Percentiles rank a stretch among this genome's conserved stretches.
phyloP scores from a whole-genome alignment of 306 rosid genomes.

The Sechiopsis laciniata region DNA sequence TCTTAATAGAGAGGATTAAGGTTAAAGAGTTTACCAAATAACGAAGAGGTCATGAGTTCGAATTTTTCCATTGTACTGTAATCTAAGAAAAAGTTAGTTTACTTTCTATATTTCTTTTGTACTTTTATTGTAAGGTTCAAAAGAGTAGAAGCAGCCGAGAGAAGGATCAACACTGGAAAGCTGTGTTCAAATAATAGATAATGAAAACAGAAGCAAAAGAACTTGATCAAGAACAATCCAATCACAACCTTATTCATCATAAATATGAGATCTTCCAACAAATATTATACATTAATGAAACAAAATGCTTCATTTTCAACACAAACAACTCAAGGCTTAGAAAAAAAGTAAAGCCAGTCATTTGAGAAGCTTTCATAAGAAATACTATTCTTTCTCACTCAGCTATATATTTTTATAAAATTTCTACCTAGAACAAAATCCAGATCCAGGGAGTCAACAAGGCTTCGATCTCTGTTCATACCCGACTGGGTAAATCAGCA shows the following conservation, averaged over 20 bases:
- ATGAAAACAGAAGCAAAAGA: too few species aligned
- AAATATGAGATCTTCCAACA: neutral
- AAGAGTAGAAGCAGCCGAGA: too few species aligned
- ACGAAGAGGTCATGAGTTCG: too few species aligned
- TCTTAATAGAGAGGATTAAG: too few species aligned
- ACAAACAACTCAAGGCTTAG: constrained; percentile 24
- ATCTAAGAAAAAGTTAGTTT: too few species aligned
- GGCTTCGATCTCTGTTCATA: constrained; percentile 45
- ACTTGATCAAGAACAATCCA: neutral
- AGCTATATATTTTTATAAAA: constrained; percentile 23
- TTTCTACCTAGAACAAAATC: constrained; percentile 22
- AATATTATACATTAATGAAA: neutral
- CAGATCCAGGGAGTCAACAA: constrained; percentile 42
- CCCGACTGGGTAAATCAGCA: constrained; percentile 55
- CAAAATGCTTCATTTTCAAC: constrained; percentile 15
- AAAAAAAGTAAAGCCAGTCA: constrained; percentile 35
- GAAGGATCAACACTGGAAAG: too few species aligned
- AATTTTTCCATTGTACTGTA: too few species aligned
- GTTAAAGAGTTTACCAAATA: too few species aligned
- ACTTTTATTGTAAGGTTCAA: too few species aligned
- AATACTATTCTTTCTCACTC: neutral
- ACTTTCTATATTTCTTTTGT: too few species aligned
- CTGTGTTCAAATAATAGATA: too few species aligned
- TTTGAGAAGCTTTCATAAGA: constrained; percentile 32
- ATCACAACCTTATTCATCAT: neutral